These are phyloP conservation scores for Zygoascus sp. DNA, from an alignment of 1,139 yeast genomes.

Conservation along the genomic window DNA sequence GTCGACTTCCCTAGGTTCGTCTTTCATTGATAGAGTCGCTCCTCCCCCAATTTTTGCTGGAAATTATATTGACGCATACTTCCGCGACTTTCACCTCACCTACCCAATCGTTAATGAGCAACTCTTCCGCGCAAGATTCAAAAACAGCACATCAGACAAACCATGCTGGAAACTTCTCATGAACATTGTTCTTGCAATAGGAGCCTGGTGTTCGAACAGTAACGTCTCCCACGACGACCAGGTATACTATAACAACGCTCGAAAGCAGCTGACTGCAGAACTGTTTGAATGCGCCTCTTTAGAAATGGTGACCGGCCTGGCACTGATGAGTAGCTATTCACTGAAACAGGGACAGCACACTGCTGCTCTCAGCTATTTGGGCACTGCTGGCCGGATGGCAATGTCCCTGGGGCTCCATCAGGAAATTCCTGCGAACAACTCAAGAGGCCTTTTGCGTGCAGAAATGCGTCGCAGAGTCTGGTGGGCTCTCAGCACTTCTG, in stretches of 20 bases:
- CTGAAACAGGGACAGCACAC: slow-evolving; percentile 62
- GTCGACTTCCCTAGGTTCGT: background rate
- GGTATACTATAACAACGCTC: slow-evolving; percentile 53
- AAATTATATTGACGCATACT: slow-evolving; percentile 1
- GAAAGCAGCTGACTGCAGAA: slow-evolving; percentile 27
- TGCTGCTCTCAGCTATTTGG: slow-evolving; percentile 62
- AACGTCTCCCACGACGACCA: slow-evolving; percentile 45
- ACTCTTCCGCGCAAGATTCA: background rate
- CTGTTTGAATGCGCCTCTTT: slow-evolving; percentile 49
- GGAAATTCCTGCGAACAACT: slow-evolving; percentile 37
- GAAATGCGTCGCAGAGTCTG: slow-evolving; percentile 34
- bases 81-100: background rate
- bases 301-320: slow-evolving; percentile 50
- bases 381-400: slow-evolving; percentile 64
- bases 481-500: slow-evolving; percentile 56
- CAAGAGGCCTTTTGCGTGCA: slow-evolving; percentile 19
- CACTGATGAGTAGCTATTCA: slow-evolving; percentile 54
- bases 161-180: slow-evolving; percentile 46
- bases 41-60: background rate
- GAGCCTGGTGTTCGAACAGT: slow-evolving; percentile 57
- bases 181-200: slow-evolving; percentile 54
- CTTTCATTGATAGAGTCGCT: background rate
- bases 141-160: background rate
- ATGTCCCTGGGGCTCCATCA: slow-evolving; percentile 61
- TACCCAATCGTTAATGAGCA: slow-evolving; percentile 3